Base-by-base conservation (phyloP, 441 rosid species). In the Erodium moschatum region DNA sequence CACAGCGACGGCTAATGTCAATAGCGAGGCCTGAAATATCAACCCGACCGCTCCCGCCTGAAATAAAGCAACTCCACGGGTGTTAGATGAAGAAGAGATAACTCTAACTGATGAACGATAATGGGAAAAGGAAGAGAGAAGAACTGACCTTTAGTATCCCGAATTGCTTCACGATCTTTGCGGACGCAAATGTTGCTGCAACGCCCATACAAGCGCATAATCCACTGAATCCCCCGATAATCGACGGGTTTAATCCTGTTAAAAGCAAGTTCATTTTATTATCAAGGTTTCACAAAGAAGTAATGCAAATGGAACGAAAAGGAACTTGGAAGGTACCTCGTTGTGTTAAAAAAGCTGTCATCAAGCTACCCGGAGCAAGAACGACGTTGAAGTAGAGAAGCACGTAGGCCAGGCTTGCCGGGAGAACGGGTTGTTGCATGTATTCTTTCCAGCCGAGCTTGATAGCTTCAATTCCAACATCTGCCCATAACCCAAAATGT, bases 381-480 rank as follows among this genome's bases (percentile, higher is more conserved):
- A 87, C 89, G 64, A 89, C 87, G 76, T 92, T 92, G 78, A 90
- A 89, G 84, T 67, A 87, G 69, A 92, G 89, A 64, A 92, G 89
- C 72, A 90, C 98, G 67, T 74, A 87, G 66, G 97, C 97, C 13
- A 90, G 89, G 83, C 98, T 90, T 72, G 98, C 98, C 24, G 97
- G 97, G 70, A 92, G 94, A 76, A 87, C 96, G 0, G 94, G 98
- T 75, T 89, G 96, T 66, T 90, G 90, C 68, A 90, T 74, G 71
- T 90, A 92, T 79, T 92, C 97, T 85, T 79, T 89, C 98, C 94
- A 90, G 69, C 97, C 98, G 35, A 85, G 90, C 84, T 87, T 90
- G 76, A 92, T 86, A 70, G 92, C 86, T 71, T 87, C 92, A 71
- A 90, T 70, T 68, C 96, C 84, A 67, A 63, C 75, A 79, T 71